phyloP scores from a whole-genome alignment of 2,329 filamentous ascomycete genomes.

The Trichophaea hybrida region DNA sequence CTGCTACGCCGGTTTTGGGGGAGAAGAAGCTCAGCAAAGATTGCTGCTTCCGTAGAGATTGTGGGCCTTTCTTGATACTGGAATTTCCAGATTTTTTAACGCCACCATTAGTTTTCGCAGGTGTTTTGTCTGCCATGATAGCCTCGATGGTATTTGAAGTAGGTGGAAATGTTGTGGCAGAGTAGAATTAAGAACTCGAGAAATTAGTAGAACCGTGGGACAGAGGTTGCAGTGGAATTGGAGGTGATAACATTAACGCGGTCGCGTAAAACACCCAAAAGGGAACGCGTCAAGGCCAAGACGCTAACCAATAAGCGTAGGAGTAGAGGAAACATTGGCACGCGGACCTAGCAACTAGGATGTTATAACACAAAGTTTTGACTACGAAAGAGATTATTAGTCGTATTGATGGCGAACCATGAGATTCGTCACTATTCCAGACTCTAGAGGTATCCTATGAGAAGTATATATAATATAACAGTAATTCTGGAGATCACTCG shows the following conservation, averaged over 20 bases:
- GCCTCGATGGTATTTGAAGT: background rate
- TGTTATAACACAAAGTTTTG: no score
- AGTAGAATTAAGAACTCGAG: background rate
- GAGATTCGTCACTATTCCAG: no score
- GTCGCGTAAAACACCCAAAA: background rate
- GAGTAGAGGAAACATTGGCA: no score
- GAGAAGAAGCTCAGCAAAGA: slow-evolving; percentile 60
- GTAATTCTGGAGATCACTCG: no score
- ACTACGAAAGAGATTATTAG: no score
- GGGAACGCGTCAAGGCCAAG: background rate
- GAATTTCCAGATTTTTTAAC: background rate
- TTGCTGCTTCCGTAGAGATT: background rate
- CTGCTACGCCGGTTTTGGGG: slow-evolving; percentile 14
- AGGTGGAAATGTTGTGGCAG: background rate
- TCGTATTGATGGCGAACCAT: no score
- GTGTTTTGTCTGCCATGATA: background rate
- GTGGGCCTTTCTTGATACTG: background rate
- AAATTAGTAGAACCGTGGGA: background rate
- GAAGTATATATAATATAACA: no score
- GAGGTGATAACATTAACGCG: background rate
- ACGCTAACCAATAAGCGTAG: no score
- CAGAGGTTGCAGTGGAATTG: background rate
- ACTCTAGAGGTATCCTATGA: no score
- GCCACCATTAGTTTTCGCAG: background rate
- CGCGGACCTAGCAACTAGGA: no score